These are phyloP conservation scores for Isabelozyma rhagii DNA, from an alignment of 805 yeast species.

Conservation along the genomic window DNA sequence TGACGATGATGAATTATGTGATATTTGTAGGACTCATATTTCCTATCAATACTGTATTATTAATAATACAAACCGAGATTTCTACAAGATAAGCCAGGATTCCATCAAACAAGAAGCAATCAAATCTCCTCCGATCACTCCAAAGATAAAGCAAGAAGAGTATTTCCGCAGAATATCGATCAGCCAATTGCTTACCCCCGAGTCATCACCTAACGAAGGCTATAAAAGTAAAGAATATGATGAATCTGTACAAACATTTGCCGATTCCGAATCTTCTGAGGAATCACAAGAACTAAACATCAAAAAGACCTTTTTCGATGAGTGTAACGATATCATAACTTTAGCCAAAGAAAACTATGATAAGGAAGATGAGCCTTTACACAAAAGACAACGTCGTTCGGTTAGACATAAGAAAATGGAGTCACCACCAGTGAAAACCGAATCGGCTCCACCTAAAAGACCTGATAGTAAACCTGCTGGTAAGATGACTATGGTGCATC, in stretches of 20 bases:
- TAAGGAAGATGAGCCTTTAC: slow-evolving; percentile 3
- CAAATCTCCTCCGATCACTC: neutral
- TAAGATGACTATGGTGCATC: slow-evolving; percentile 18
- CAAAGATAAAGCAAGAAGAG: slow-evolving; percentile 1
- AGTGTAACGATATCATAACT: slow-evolving; percentile 13
- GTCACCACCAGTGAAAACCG: slow-evolving; percentile 1
- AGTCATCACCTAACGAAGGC: slow-evolving; percentile 30
- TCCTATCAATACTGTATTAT: slow-evolving; percentile 47
- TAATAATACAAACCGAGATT: slow-evolving; percentile 14
- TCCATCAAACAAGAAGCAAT: slow-evolving; percentile 1
- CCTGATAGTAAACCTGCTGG: neutral
- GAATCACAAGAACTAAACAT: slow-evolving; percentile 1
- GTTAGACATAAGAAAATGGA: slow-evolving; percentile 7
- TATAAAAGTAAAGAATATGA: neutral
- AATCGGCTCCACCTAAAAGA: neutral
- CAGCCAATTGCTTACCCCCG: slow-evolving; percentile 34
- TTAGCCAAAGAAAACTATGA: slow-evolving; percentile 12
- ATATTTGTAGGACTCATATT: slow-evolving; percentile 46
- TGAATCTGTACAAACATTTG: neutral
- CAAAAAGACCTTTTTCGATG: slow-evolving; percentile 7
- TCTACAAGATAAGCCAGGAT: slow-evolving; percentile 1
- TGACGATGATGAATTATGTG: slow-evolving; percentile 46
- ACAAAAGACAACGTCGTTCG: slow-evolving; percentile 6
- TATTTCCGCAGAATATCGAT: slow-evolving; percentile 9
- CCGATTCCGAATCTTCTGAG: slow-evolving; percentile 5